These are phyloP conservation scores for Annulohypoxylon stygium DNA, from an alignment of 495 filamentous ascomycete species.

Conservation along the genomic window DNA sequence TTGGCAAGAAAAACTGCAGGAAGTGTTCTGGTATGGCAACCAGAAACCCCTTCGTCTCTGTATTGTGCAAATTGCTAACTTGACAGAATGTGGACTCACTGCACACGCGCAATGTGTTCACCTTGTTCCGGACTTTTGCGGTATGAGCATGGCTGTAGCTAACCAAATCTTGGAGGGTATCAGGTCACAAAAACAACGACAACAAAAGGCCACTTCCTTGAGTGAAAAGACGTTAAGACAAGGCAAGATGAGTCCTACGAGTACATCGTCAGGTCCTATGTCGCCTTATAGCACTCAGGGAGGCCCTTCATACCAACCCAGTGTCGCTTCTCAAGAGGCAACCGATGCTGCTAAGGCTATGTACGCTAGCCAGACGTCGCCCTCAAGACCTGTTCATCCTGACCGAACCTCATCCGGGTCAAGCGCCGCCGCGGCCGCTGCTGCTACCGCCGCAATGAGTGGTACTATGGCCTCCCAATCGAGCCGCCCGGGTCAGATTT, in stretches of 20 bases:
- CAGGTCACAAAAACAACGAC: conserved; percentile 69
- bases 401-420: conserved; percentile 58
- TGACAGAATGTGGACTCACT: conserved; percentile 88
- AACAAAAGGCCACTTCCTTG: conserved; percentile 65
- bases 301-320: conserved; percentile 52
- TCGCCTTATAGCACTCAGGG: conserved; percentile 47
- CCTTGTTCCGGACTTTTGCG: conserved; percentile 98
- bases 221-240: conserved; percentile 76
- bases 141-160: conserved; percentile 98
- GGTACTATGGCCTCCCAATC: conserved; percentile 51
- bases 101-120: conserved; percentile 93
- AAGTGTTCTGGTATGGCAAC: conserved; percentile 82
- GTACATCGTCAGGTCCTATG: conserved; percentile 47
- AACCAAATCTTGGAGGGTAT: conserved; percentile 89
- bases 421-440: conserved; percentile 60
- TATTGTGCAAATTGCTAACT: conserved; percentile 41
- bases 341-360: conserved; percentile 65
- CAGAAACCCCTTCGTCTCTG: conserved; percentile 2
- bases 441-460: conserved; percentile 61
- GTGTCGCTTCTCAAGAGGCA: conserved; percentile 59
- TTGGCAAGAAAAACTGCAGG: conserved; percentile 92
- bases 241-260: conserved; percentile 57
- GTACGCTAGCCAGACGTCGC: conserved; percentile 64
- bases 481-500: conserved; percentile 46
- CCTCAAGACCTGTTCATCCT: conserved; percentile 55